phyloP scores from a whole-genome alignment of 352 stramenopile genomes.

The Pythium sp. region DNA sequence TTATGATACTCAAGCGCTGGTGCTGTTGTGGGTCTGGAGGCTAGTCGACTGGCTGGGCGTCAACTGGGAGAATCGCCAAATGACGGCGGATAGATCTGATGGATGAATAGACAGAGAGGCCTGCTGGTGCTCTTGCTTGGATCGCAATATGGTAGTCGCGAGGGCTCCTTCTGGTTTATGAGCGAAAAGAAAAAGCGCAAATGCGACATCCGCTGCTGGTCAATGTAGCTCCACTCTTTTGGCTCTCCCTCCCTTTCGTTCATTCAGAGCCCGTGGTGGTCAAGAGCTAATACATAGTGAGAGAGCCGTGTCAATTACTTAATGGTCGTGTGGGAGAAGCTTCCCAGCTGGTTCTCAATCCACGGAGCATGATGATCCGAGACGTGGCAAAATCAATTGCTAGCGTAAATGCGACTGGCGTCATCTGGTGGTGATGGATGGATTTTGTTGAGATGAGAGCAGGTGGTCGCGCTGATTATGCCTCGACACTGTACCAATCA shows the following conservation, averaged over 20 bases:
- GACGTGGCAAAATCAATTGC: neutral
- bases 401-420: too few relatives aligned
- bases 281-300: neutral
- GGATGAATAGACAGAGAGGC: neutral
- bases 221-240: neutral
- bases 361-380: neutral
- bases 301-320: neutral
- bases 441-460: neutral
- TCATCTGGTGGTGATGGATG: neutral
- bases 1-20: neutral
- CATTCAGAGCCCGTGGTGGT: neutral
- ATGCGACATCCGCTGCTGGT: neutral
- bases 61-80: neutral
- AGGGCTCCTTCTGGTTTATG: neutral
- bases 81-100: neutral
- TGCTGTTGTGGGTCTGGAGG: neutral
- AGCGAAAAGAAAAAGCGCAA: constrained; percentile 1
- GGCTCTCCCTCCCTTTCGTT: neutral
- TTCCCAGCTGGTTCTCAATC: constrained; percentile 1
- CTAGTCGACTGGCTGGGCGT: neutral
- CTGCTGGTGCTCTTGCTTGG: neutral
- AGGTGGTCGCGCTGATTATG: neutral
- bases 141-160: neutral
- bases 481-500: neutral
- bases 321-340: neutral